A percentile compares a stretch with the other conserved stretches of the same genome.
These are phyloP conservation scores for Diaporthe citriasiana DNA, from an alignment of 2,329 filamentous ascomycete genomes.

Conservation along the genomic window DNA sequence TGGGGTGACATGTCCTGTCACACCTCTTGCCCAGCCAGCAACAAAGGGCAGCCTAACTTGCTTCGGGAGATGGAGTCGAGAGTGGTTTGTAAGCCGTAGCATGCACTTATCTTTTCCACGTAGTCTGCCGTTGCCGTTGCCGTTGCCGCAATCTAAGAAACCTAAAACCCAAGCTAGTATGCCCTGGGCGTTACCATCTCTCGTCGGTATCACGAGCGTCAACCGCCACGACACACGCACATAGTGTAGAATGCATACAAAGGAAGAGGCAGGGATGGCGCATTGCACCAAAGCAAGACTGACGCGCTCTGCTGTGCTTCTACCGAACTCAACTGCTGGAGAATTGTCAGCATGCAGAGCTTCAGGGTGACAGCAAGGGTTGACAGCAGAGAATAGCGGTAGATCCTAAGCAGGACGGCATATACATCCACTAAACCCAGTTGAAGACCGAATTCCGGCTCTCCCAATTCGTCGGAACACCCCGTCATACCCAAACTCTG, in stretches of 20 bases:
- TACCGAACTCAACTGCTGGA: conserved; percentile 6
- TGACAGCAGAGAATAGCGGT: conserved; percentile 15
- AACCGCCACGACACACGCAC: background rate
- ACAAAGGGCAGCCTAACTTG: conserved; percentile 3
- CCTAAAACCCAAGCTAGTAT: conserved; percentile 20
- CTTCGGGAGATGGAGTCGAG: conserved; percentile 1
- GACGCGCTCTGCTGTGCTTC: background rate
- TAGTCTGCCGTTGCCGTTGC: background rate
- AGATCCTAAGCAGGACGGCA: conserved; percentile 7
- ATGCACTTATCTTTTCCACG: background rate
- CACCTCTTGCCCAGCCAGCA: conserved; percentile 8
- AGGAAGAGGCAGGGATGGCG: background rate
- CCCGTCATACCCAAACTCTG: background rate
- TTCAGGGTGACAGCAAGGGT: conserved; percentile 16
- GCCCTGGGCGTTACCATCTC: background rate
- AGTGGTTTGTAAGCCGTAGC: background rate
- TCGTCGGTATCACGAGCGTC: background rate
- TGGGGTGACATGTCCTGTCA: conserved; percentile 17
- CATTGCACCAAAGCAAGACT: background rate
- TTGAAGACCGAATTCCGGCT: conserved; percentile 22
- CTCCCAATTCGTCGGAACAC: conserved; percentile 22
- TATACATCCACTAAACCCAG: conserved; percentile 17
- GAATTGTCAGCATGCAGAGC: conserved; percentile 28
- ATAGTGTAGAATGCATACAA: no score
- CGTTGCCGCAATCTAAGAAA: conserved; percentile 23